Percentiles rank a stretch among this genome's conserved stretches.
These are phyloP conservation scores for Physcomitrellopsis africana DNA, from an alignment of 225 moss, liverwort and hornwort genomes.

Conservation along the genomic window DNA sequence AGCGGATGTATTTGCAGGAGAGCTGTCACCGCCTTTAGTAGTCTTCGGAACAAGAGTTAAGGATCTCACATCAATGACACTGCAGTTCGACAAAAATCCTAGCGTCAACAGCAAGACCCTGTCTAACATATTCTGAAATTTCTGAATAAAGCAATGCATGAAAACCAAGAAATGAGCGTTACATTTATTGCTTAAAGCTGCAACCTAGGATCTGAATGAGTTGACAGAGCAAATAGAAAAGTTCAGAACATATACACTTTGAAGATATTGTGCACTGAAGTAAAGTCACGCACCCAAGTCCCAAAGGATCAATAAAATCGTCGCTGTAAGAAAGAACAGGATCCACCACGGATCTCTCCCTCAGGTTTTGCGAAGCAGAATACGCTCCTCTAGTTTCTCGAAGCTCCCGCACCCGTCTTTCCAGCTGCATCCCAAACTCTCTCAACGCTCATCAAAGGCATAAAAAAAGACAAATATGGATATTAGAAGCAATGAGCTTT, in stretches of 20 bases:
- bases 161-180: background rate
- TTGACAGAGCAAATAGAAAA: too few species aligned
- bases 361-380: constrained; percentile 46
- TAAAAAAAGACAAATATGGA: too few species aligned
- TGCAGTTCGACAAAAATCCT: constrained; percentile 18
- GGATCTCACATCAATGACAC: constrained; percentile 49
- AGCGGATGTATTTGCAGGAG: constrained; percentile 44
- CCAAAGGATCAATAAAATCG: constrained; percentile 62
- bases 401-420: constrained; percentile 93
- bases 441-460: too few species aligned
- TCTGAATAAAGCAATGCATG: background rate
- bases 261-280: too few species aligned
- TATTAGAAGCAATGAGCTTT: too few species aligned
- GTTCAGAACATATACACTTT: too few species aligned
- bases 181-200: too few species aligned
- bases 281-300: constrained; percentile 48
- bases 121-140: constrained; percentile 3
- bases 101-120: background rate
- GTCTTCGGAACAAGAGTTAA: constrained; percentile 60
- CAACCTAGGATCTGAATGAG: too few species aligned
- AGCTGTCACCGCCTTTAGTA: constrained; percentile 54
- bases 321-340: constrained; percentile 47
- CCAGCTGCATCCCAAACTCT: constrained; percentile 49
- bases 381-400: constrained; percentile 85
- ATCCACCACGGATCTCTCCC: constrained; percentile 48